Percentiles rank a stretch among this genome's conserved stretches.
phyloP scores from a whole-genome alignment of 768 basidiomycete species.

The Leccinum obscurum region DNA sequence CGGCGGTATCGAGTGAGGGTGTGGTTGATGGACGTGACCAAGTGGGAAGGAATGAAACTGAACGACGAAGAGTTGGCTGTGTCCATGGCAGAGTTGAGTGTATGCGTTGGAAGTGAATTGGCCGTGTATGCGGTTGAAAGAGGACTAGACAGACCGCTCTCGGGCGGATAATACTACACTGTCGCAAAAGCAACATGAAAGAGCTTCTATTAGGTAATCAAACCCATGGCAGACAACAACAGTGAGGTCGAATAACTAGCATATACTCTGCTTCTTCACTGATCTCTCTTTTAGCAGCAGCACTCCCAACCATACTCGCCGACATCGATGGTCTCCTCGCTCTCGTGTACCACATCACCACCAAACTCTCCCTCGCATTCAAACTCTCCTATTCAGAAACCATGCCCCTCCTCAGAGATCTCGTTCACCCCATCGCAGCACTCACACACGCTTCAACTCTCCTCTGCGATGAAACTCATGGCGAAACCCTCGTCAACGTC shows the following conservation, averaged over 20 bases:
- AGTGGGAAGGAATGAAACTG: constrained; percentile 31
- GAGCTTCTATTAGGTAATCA: constrained; percentile 23
- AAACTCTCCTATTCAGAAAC: constrained; percentile 58
- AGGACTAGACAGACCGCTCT: constrained; percentile 5
- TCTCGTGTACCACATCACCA: constrained; percentile 54
- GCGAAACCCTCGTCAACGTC: constrained; percentile 48
- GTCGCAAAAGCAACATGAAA: neutral
- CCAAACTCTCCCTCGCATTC: constrained; percentile 62
- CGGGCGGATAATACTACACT: neutral
- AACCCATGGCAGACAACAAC: constrained; percentile 37
- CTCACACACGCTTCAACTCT: constrained; percentile 52
- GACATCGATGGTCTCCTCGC: constrained; percentile 61
- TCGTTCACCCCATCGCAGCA: constrained; percentile 47
- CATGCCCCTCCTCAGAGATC: constrained; percentile 51
- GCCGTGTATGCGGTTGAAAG: neutral
- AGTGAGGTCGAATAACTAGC: neutral
- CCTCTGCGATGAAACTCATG: constrained; percentile 43
- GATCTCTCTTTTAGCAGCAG: neutral
- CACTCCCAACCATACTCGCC: constrained; percentile 43
- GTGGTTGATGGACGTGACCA: constrained; percentile 32
- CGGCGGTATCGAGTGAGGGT: constrained; percentile 66
- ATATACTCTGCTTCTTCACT: neutral
- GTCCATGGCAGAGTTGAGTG: neutral
- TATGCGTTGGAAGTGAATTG: neutral
- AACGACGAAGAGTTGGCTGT: neutral